Conservation (phyloP, 1,139 yeast species). For the Torulaspora globosa region DNA sequence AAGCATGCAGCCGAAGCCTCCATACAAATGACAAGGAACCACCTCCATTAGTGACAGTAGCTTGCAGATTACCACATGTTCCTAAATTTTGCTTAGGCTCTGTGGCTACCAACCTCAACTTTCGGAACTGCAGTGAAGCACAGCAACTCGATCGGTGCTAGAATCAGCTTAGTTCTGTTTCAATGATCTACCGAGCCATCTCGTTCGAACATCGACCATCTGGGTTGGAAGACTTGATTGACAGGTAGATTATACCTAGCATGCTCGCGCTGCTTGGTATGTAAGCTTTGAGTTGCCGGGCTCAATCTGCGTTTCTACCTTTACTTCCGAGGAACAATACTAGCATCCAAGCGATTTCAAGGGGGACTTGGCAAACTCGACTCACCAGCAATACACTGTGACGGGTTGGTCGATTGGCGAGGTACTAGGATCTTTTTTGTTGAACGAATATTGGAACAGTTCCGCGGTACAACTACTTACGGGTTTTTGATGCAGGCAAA, state of each 20-base stretch:
- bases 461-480: background rate
- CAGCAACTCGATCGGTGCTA: background rate
- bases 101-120: background rate
- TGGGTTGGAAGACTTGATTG: background rate
- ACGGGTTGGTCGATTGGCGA: no score
- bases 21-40: slow-evolving; percentile 41
- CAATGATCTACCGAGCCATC: background rate
- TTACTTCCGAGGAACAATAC: background rate
- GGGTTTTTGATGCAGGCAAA: slow-evolving; percentile 1
- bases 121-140: background rate
- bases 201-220: background rate
- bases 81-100: slow-evolving; percentile 15
- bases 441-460: background rate
- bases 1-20: slow-evolving; percentile 45
- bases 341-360: background rate
- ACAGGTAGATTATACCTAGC: background rate
- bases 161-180: background rate
- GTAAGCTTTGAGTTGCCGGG: background rate
- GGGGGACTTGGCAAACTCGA: background rate
- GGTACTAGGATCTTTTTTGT: no score
- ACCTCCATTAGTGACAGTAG: slow-evolving; percentile 35
- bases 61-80: slow-evolving; percentile 40
- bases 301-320: background rate
- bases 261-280: background rate
- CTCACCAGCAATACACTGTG: no score